Evolutionary conservation across 2,329 filamentous ascomycete species (phyloP).

Genomic region (Aspergillus pseudotamarii): DNA sequence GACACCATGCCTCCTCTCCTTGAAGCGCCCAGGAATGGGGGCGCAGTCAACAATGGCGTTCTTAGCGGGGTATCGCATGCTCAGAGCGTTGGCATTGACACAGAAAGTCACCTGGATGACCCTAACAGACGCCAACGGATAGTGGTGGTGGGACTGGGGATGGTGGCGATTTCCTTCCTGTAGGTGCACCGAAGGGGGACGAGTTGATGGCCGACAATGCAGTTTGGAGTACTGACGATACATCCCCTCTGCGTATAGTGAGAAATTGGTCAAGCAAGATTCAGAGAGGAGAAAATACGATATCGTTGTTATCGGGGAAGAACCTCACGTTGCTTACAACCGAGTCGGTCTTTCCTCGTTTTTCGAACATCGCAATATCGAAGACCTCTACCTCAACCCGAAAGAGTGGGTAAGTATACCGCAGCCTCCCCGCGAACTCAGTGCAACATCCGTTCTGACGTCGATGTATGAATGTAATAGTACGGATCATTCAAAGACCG

Average conservation of each 20-base stretch:
- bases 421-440: neutral
- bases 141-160: conserved; percentile 84
- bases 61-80: conserved; percentile 13
- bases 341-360: conserved; percentile 86
- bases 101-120: conserved; percentile 9
- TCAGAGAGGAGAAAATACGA: conserved; percentile 74
- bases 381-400: conserved; percentile 86
- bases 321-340: conserved; percentile 86
- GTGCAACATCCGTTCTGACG: neutral
- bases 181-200: conserved; percentile 51
- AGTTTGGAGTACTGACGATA: neutral
- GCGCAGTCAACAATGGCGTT: conserved; percentile 26
- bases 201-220: neutral
- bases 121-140: conserved; percentile 58
- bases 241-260: conserved; percentile 55
- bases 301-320: conserved; percentile 83
- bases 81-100: conserved; percentile 9
- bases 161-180: conserved; percentile 91
- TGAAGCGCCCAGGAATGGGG: conserved; percentile 29
- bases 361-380: conserved; percentile 81
- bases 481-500: conserved; percentile 69
- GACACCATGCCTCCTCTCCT: conserved; percentile 34
- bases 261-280: conserved; percentile 87
- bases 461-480: conserved; percentile 41
- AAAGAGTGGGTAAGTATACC: conserved; percentile 69